These are phyloP conservation scores for Flaveria trinervia DNA, from an alignment of 129 eudicot genomes.

Conservation along the genomic window DNA sequence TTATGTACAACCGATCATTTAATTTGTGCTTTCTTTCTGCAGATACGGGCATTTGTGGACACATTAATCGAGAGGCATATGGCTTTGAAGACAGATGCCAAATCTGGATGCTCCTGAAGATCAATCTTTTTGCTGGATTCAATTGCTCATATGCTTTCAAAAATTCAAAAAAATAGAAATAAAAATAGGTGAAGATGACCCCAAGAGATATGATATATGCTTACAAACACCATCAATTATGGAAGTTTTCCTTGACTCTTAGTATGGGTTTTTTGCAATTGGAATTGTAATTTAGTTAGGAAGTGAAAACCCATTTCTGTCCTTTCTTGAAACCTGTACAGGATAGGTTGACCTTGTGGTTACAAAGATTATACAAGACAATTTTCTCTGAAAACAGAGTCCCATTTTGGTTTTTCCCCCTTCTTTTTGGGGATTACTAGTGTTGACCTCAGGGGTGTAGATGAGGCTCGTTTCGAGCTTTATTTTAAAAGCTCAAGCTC, in stretches of 20 bases:
- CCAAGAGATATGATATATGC: conserved; percentile 33
- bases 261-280: conserved; percentile 40
- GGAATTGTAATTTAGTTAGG: conserved; percentile 58
- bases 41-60: conserved; percentile 99
- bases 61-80: conserved; percentile 81
- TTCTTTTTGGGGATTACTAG: neutral
- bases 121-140: conserved; percentile 22
- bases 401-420: conserved; percentile 18
- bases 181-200: conserved; percentile 27
- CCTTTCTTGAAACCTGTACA: conserved; percentile 59
- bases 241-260: conserved; percentile 24
- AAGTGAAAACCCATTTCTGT: conserved; percentile 51
- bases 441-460: too few species aligned
- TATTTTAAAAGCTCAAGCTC: too few species aligned
- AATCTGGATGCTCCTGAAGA: conserved; percentile 52
- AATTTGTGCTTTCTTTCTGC: conserved; percentile 28
- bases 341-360: conserved; percentile 47
- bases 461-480: too few species aligned
- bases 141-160: conserved; percentile 16
- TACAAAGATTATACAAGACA: conserved; percentile 49
- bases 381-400: conserved; percentile 23
- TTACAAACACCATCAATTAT: conserved; percentile 29
- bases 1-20: neutral
- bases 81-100: conserved; percentile 54
- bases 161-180: neutral